Base-by-base conservation (phyloP, 2,329 filamentous ascomycete genomes). In the Diaporthe sp. region DNA sequence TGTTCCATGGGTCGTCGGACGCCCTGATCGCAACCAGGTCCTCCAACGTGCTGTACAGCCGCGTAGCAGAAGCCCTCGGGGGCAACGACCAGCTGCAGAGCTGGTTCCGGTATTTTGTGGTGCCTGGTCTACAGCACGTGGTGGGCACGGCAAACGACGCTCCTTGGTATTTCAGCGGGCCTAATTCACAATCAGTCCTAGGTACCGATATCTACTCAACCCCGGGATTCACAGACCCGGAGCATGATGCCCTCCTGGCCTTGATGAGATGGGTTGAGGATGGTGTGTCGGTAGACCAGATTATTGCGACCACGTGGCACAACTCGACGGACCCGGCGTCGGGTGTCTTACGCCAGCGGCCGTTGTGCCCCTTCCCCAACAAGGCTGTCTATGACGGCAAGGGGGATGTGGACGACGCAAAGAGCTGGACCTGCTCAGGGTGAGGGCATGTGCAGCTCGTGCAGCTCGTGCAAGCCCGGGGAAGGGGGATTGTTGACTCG, bases 41-140 rank as follows among this genome's bases (percentile, higher is more conserved):
- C 1, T 82, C 83, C 10, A 77, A 80, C 17, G 75, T 81, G 39
- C 86, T 84, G 77, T 84, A 82, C 72, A 70, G 81, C 46, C 79
- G 78, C 22, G 83, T 83, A 0, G 75, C 78, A 13, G 77, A 80
- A 2, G 85, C 83, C 0, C 86, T 89, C 83, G 81, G 79, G 4
- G 79, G 77, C 17, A 75, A 78, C 12, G 73, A 77, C 39, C 59
- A 77, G 53, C 85, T 86, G 55, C 86, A 85, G 2, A 86, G 87
- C 22, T 88, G 89, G 79, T 91, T 89, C 80, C 79, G 84, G 2
- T 83, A 88, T 77, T 90, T 90, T 79, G 80, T 83, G 5, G 84
- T 90, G 8, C 88, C 88, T 1, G 89, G 88, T 1, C 86, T 90
- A 82, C 82, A 81, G 5, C 89, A 91, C 78, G 91, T 89, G 74